A percentile compares a stretch with the other conserved stretches of the same genome.
Conservation (phyloP, 805 yeast genomes). For the Yamadazyma takamatsuzukensis region DNA sequence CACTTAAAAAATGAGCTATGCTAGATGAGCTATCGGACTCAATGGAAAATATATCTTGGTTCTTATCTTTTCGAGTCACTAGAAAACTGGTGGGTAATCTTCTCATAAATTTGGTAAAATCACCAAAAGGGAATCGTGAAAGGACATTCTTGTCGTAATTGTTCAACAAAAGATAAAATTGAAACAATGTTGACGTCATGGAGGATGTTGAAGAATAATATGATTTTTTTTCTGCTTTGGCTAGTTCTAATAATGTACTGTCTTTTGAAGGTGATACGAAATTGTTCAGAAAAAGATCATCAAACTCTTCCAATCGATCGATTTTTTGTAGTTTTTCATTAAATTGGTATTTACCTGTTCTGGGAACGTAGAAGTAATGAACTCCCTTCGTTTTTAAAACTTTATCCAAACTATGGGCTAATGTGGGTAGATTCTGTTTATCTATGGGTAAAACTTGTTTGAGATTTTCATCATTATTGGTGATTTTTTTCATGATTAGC, state of each 20-base stretch:
- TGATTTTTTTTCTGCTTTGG: conserved; percentile 30
- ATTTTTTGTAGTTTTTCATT: conserved; percentile 56
- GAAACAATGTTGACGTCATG: conserved; percentile 71
- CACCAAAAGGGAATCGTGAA: conserved; percentile 32
- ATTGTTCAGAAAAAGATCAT: conserved; percentile 51
- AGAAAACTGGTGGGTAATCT: conserved; percentile 46
- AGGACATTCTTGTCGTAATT: conserved; percentile 22
- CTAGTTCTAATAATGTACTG: conserved; percentile 43
- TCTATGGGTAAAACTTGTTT: conserved; percentile 16
- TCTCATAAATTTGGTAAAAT: conserved; percentile 44
- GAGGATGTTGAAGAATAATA: conserved; percentile 85
- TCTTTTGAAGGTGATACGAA: conserved; percentile 74
- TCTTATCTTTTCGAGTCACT: conserved; percentile 36
- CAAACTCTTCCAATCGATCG: conserved; percentile 61
- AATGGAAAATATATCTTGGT: conserved; percentile 49
- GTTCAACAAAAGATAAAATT: conserved; percentile 68
- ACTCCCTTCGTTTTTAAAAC: conserved; percentile 80
- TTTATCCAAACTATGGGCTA: conserved; percentile 65
- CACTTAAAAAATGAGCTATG: conserved; percentile 62
- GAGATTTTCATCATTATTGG: conserved; percentile 6
- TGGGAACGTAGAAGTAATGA: conserved; percentile 72
- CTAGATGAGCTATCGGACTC: conserved; percentile 69
- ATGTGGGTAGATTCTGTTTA: conserved; percentile 42
- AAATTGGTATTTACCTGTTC: conserved; percentile 72
- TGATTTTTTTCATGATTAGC: conserved; percentile 1